phyloP scores from a whole-genome alignment of 495 filamentous ascomycete genomes.

The Rhypophila decipiens region DNA sequence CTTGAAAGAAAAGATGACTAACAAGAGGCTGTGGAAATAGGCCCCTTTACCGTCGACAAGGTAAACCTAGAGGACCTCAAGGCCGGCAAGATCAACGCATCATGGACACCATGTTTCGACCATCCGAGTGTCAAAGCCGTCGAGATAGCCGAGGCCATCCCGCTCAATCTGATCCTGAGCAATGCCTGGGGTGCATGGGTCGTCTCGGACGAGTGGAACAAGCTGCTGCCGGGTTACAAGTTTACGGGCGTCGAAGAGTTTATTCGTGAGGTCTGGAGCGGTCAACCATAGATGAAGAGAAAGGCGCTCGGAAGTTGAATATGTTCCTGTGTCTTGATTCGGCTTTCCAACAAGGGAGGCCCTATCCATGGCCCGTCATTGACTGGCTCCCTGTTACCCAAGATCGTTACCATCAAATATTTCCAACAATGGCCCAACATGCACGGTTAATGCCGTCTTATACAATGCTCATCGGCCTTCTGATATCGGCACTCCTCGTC shows the following conservation, averaged over 20 bases:
- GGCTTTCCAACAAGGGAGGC: no score
- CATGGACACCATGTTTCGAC: constrained; percentile 33
- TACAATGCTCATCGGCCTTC: no score
- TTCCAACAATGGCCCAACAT: no score
- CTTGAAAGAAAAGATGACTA: background rate
- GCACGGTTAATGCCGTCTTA: no score
- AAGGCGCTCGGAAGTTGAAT: no score
- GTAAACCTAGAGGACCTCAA: constrained; percentile 41
- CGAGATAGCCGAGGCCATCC: constrained; percentile 31
- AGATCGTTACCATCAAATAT: no score
- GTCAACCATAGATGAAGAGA: constrained; percentile 22
- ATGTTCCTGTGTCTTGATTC: no score
- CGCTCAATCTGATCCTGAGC: constrained; percentile 35
- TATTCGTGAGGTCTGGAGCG: constrained; percentile 39
- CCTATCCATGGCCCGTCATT: no score
- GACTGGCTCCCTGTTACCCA: no score
- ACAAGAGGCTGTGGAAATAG: constrained; percentile 12
- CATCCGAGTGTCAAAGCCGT: constrained; percentile 40
- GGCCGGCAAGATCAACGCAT: constrained; percentile 35
- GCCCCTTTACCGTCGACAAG: constrained; percentile 39
- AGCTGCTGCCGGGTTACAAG: constrained; percentile 45
- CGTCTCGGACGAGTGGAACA: constrained; percentile 49
- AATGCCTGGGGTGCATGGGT: constrained; percentile 31
- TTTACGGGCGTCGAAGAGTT: constrained; percentile 45
- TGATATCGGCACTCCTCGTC: no score